phyloP scores from a whole-genome alignment of 352 stramenopile species.

The Aphanomyces euteiches region DNA sequence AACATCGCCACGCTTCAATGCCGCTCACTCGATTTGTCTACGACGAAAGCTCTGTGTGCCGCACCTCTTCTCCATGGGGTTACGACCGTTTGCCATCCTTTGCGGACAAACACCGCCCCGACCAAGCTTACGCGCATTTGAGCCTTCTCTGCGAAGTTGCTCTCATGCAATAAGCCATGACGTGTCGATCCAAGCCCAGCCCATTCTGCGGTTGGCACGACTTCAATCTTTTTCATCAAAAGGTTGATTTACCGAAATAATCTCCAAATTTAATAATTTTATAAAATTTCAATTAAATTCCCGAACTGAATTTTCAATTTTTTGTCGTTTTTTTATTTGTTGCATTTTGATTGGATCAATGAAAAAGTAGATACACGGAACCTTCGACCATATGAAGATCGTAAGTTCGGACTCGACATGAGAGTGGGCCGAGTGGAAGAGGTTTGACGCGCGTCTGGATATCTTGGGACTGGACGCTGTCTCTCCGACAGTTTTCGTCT shows the following conservation, averaged over 20 bases:
- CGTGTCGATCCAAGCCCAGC: too few species aligned
- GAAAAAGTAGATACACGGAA: background rate
- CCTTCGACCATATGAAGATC: too few species aligned
- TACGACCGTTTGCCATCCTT: conserved; percentile 7
- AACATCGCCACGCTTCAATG: conserved; percentile 16
- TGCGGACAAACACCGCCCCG: conserved; percentile 9
- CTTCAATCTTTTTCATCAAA: background rate
- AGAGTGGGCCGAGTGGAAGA: too few species aligned
- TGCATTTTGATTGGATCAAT: conserved; percentile 2
- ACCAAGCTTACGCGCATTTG: conserved; percentile 8
- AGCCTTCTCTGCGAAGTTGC: conserved; percentile 26
- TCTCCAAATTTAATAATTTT: background rate
- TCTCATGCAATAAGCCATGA: conserved; percentile 22
- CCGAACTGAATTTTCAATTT: background rate
- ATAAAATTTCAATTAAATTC: background rate
- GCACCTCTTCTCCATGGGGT: background rate
- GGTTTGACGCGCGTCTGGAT: too few species aligned
- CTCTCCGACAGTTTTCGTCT: too few species aligned
- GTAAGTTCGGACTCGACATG: too few species aligned
- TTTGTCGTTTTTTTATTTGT: background rate
- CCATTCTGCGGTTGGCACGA: background rate
- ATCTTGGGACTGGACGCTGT: too few species aligned
- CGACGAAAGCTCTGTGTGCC: background rate
- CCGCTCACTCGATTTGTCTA: conserved; percentile 10
- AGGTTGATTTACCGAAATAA: too few species aligned